phyloP scores from a whole-genome alignment of 192 early-diverging fungal genomes.

The Tieghemiomyces parasiticus region DNA sequence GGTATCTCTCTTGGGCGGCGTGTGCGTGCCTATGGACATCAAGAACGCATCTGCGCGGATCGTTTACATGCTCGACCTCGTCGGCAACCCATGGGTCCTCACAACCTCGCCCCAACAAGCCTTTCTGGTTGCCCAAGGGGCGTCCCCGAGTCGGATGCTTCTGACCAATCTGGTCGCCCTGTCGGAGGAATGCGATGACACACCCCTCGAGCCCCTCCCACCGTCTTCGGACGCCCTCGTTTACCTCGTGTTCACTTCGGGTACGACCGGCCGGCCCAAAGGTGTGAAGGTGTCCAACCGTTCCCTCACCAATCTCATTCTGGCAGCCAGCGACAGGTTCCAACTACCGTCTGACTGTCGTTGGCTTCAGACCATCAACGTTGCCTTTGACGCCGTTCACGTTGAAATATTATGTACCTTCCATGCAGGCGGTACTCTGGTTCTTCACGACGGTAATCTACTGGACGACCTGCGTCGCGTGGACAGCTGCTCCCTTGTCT shows the following conservation, averaged over 20 bases:
- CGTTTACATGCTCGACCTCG: neutral
- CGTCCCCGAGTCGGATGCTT: too few species aligned
- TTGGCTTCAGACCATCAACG: neutral
- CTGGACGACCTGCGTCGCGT: neutral
- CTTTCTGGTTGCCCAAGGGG: too few species aligned
- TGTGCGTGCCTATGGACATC: too few species aligned
- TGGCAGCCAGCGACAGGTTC: neutral
- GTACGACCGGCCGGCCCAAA: conserved; percentile 2
- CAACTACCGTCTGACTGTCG: neutral
- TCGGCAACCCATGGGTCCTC: neutral
- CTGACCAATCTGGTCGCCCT: too few species aligned
- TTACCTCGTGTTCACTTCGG: conserved; percentile 4
- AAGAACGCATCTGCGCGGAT: too few species aligned
- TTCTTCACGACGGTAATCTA: neutral
- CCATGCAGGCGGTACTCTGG: neutral
- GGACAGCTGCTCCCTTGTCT: neutral
- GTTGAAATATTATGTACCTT: neutral
- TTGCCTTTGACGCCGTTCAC: neutral
- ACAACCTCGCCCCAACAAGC: neutral
- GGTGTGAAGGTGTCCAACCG: neutral
- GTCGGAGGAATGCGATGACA: too few species aligned
- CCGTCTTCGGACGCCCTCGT: too few species aligned
- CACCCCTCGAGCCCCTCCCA: too few species aligned
- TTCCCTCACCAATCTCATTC: neutral
- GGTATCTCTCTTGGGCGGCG: too few species aligned